Conservation (phyloP, 108 stramenopile species). For the Aurantiochytrium sp. region DNA sequence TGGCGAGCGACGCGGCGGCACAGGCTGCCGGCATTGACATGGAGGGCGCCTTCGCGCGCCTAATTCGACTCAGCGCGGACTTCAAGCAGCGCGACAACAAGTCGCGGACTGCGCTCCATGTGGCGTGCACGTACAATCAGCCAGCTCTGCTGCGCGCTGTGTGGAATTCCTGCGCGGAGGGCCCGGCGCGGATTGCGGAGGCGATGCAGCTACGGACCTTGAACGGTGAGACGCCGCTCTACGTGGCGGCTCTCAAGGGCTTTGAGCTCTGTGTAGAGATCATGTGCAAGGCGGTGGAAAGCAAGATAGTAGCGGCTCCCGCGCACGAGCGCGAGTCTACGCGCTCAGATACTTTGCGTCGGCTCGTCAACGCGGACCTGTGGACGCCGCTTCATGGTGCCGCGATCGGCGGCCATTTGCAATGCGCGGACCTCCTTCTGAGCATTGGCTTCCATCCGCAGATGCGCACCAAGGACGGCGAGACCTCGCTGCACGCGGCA, state of each 20-base stretch:
- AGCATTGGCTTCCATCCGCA: not conserved
- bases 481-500: not conserved
- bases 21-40: not conserved
- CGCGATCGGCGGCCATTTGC: not conserved
- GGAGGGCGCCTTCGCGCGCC: not conserved
- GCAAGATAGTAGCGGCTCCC: not conserved
- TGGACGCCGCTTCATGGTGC: conserved; percentile 18
- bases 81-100: not conserved
- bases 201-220: not conserved
- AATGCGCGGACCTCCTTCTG: not conserved
- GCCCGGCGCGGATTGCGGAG: not conserved
- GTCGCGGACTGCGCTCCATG: not conserved
- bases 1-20: not conserved
- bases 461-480: not conserved
- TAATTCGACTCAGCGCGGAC: not conserved
- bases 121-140: not conserved
- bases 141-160: not conserved
- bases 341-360: not conserved
- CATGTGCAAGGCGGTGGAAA: not conserved
- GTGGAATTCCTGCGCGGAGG: not conserved
- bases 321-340: not conserved
- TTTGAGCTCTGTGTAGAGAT: not conserved
- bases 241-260: not conserved
- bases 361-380: not conserved
- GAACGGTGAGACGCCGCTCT: not conserved